Evolutionary conservation across 2,329 filamentous ascomycete species (phyloP), one percentile per base, ranked within the genome.

Genomic region (Rosellinia necatrix): DNA sequence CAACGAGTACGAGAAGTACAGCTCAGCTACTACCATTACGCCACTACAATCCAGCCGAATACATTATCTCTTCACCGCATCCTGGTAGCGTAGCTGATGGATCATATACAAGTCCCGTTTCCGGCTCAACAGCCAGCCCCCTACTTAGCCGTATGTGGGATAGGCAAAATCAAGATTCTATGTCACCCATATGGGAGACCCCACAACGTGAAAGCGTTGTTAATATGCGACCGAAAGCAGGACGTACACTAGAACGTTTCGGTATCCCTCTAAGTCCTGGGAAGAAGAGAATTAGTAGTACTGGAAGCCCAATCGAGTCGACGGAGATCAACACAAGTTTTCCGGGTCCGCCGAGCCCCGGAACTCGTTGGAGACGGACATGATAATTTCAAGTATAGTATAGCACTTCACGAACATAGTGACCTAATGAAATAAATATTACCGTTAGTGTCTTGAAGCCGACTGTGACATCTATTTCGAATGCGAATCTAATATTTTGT

Each of bases 11-110:
- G 4, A 64, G 60, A 34, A 70, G 67, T 56, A 71, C 68, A 2
- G 49, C 66, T 1, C 66, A 70, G n/a, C 64, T 70, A n/a, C 49
- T 70, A 17, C 68, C 68, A 2, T 43, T 70, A n/a, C 64, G 63
- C 6, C 61, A 67, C 1, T 71, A 71, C 35, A 69, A 70, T 34
- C 70, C 70, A 3, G 66, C 67, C 19, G 69, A 71, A 22, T 71
- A 70, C 47, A 64, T 59, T 15, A 41, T 64, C 40, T 49, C 60
- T 25, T 65, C 62, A 19, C 63, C 64, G 27, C 58, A 62, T 12
- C 53, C 56, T 10, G 57, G 62, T 29, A 44, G 25, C 29, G 51
- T 49, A 3, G 50, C 51, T 17, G 55, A 61, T 8, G 59, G 55
- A 19, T 59, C 57, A 3, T 71, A 65, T 21, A 57, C 51, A 9